Evolutionary conservation across 495 filamentous ascomycete species (phyloP).

Genomic region (Margaritispora aquatica): DNA sequence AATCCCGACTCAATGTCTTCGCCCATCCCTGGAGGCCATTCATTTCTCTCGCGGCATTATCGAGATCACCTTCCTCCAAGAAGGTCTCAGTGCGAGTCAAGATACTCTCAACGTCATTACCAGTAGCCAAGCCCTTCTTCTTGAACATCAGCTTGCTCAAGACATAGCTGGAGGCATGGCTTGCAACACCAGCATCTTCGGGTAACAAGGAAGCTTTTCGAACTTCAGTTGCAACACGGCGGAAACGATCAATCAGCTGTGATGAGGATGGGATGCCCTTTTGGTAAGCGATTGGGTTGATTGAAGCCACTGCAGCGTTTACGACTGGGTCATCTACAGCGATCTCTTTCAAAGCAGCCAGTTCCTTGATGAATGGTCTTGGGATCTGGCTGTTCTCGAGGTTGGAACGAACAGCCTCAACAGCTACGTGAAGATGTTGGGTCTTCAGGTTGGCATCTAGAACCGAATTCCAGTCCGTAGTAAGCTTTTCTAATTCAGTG

Average conservation of each 20-base stretch:
- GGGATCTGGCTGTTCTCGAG: slow-evolving; percentile 68
- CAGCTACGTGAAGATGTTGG: slow-evolving; percentile 89
- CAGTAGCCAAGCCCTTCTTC: slow-evolving; percentile 79
- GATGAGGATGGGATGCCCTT: slow-evolving; percentile 75
- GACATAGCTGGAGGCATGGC: slow-evolving; percentile 80
- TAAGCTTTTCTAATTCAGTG: slow-evolving; percentile 75
- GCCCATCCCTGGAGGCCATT: slow-evolving; percentile 89
- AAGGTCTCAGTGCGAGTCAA: slow-evolving; percentile 80
- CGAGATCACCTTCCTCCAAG: slow-evolving; percentile 86
- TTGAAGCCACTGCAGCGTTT: slow-evolving; percentile 84
- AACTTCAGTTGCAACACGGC: slow-evolving; percentile 87
- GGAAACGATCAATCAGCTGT: slow-evolving; percentile 91
- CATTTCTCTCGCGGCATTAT: slow-evolving; percentile 90
- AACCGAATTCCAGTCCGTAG: slow-evolving; percentile 76
- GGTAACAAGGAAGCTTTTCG: slow-evolving; percentile 89
- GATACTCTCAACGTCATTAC: slow-evolving; percentile 92
- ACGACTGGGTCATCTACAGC: slow-evolving; percentile 76
- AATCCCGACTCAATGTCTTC: slow-evolving; percentile 86
- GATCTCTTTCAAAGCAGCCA: slow-evolving; percentile 91
- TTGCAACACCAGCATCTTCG: slow-evolving; percentile 87
- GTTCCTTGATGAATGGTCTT: slow-evolving; percentile 80
- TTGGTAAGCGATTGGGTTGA: slow-evolving; percentile 92
- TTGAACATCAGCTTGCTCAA: slow-evolving; percentile 91
- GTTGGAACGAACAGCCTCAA: slow-evolving; percentile 82
- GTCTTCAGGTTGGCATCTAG: slow-evolving; percentile 86